Evolutionary conservation across 2,329 filamentous ascomycete species (phyloP), one percentile per base, ranked within the genome.

Genomic region (Emmonsiellopsis sp.): DNA sequence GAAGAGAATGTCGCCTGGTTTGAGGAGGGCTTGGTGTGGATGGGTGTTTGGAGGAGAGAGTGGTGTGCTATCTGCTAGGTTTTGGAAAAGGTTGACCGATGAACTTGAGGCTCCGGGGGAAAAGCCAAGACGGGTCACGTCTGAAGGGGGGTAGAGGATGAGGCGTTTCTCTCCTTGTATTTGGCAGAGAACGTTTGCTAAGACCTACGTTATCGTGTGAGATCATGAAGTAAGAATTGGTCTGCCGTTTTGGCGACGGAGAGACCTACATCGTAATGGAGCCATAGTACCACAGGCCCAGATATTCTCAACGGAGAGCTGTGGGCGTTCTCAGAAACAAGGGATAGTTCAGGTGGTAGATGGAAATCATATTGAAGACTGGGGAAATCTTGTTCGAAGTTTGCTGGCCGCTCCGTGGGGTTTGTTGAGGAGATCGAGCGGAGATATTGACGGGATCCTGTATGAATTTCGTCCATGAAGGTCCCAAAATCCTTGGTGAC

Each of bases 141-240:
- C 88, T 2, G 77, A 74, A 0, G 91, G 90, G 1, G 88, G 88
- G 65, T 89, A 95, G 1, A 95, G 76, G 4, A 88, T 69, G 54
- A 94, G 76, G 32, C 80, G 78, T 65, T 93, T 94, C 1, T 78
- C 77, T 4, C 90, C 89, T 39, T 74, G 71, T 50, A 95, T 78
- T 65, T 95, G 90, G 62, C 85, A 89, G 56, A 93, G 85, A 3
- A 95, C 76, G 62, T 95, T 95, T 49, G 88, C 87, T 79, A 94
- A 90, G 13, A 93, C 88, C 80, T 87, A 54, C 48, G 37, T 11
- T 13, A 7, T 46, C 14, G 10, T 33, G 9, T 31, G 14, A 21
- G 54, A 7, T 11, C 34, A 33, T 27, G 21, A 27, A 27, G 21
- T 27, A 27, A 27, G 21, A 27, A 27, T 33, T 33, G 48, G 31